Percentiles rank a stretch among this genome's conserved stretches.
These are phyloP conservation scores for Nitzschia sp. DNA, from an alignment of 108 stramenopile species.

Conservation along the genomic window DNA sequence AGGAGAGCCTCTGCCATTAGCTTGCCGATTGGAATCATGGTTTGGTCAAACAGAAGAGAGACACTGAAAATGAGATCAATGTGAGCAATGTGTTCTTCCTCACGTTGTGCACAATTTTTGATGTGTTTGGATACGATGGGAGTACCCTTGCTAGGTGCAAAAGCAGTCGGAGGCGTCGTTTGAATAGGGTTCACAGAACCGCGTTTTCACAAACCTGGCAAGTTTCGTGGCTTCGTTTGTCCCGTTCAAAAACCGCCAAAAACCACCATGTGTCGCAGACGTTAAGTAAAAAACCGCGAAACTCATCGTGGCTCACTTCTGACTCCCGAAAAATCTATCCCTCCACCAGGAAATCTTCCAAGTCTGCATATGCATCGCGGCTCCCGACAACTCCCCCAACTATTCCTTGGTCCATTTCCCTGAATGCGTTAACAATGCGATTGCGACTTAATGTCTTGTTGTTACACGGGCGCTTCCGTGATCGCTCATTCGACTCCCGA, in stretches of 20 bases:
- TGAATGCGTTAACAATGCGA: slow-evolving; percentile 39
- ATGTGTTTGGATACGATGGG: too few species aligned
- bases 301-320: background rate
- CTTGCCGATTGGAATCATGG: slow-evolving; percentile 17
- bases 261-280: background rate
- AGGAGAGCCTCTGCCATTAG: slow-evolving; percentile 15
- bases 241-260: background rate
- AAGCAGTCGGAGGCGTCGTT: background rate
- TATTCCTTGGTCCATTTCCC: slow-evolving; percentile 26
- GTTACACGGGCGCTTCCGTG: slow-evolving; percentile 7
- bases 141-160: too few species aligned
- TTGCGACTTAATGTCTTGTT: slow-evolving; percentile 38
- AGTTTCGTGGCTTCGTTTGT: slow-evolving; percentile 3
- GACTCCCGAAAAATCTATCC: slow-evolving; percentile 25
- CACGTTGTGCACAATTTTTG: too few species aligned
- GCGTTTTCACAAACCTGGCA: background rate
- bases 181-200: background rate
- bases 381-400: slow-evolving; percentile 5
- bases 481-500: background rate
- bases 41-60: too few species aligned
- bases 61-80: too few species aligned
- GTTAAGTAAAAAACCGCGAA: background rate
- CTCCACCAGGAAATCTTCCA: slow-evolving; percentile 55
- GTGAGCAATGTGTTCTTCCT: too few species aligned
- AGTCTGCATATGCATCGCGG: slow-evolving; percentile 43